Evolutionary conservation across 768 basidiomycete genomes (phyloP).

Genomic region (Tephrocybe sp.): DNA sequence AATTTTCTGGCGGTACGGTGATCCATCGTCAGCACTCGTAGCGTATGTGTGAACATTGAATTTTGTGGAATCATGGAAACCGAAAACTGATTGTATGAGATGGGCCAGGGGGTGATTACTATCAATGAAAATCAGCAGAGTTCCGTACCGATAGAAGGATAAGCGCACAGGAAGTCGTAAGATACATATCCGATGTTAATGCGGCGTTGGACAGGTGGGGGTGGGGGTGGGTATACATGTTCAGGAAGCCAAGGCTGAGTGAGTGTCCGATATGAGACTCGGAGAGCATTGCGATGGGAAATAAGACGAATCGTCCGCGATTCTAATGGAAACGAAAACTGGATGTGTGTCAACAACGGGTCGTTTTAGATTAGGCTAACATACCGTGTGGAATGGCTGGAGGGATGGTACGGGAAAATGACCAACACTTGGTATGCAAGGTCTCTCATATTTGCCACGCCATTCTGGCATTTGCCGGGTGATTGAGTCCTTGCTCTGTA

Average conservation of each 20-base stretch:
- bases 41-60: constrained; percentile 4
- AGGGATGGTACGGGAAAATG: constrained; percentile 1
- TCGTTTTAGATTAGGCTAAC: neutral
- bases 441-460: neutral
- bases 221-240: constrained; percentile 1
- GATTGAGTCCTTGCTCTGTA: neutral
- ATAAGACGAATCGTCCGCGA: constrained; percentile 1
- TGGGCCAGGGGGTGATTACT: constrained; percentile 1
- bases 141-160: neutral
- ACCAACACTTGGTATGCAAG: neutral
- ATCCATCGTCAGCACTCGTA: neutral
- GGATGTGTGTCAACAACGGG: neutral
- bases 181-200: constrained; percentile 5
- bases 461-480: neutral
- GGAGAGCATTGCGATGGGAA: constrained; percentile 1
- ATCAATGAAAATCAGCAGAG: no score
- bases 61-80: neutral
- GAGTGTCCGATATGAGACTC: neutral
- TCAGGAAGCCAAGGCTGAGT: constrained; percentile 2
- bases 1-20: neutral
- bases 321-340: constrained; percentile 3
- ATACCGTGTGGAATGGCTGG: neutral
- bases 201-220: neutral
- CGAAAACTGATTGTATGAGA: neutral
- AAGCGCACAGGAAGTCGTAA: neutral